Evolutionary conservation across 495 filamentous ascomycete species (phyloP), one percentile per base, ranked within the genome.

Genomic region (Barbatosphaeria neglecta): DNA sequence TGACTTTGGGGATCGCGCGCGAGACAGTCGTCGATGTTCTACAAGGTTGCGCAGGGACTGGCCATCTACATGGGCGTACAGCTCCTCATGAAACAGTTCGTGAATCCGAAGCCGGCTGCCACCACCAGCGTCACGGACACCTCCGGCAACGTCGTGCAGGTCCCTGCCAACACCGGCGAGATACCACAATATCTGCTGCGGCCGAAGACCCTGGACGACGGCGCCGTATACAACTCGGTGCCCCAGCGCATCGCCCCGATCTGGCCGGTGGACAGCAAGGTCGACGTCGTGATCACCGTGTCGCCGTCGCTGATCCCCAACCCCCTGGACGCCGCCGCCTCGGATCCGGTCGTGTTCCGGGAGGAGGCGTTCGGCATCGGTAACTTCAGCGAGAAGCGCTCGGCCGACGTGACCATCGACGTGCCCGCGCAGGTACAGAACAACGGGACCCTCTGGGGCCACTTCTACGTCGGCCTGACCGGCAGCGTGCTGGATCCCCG

Each of bases 371-470:
- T 95, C 63, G 77, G 69, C n/a, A 60, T 94, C 22, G 86, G 86
- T 8, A 81, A 92, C 59, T 90, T 74, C 55, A 80, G 75, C 37
- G 92, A 98, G 50, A 82, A 72, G 49, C 77, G 93, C 20, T 75
- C 81, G 44, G 77, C 87, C 35, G 80, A 88, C 41, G 85, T 84
- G n/a, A 77, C 69, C 33, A 86, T 97, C 57, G 62, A 72, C 23
- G 77, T 97, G 8, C 90, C 92, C 3, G 74, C 74, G 50, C 66
- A 77, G 22, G 90, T 93, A 2, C 88, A 96, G 64, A 76, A 87
- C 46, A 97, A 97, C 59, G 90, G 87, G 27, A 95, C 92, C 1
- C 71, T 97, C 11, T 98, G 85, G 78, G 89, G 83, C 6, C 92
- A 98, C 62, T 90, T 95, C 56, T 95, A 87, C 54, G 69, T 98